Percentiles rank a stretch among this genome's conserved stretches.
Evolutionary conservation across 345 rosid genomes (phyloP).

Genomic region (Lenwebbia sp.): DNA sequence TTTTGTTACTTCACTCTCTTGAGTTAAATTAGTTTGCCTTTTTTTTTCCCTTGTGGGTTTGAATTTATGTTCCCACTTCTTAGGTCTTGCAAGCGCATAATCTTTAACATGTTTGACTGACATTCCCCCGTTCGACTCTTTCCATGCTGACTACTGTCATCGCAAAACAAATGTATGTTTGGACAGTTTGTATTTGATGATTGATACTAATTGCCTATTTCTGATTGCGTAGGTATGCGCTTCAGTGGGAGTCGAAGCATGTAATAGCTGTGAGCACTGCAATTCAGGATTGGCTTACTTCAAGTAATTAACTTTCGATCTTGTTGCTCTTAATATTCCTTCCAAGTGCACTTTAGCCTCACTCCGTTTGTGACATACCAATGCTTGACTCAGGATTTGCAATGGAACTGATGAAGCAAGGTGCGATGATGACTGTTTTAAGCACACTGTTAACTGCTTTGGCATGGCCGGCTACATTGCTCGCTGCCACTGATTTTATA

Average conservation of each 20-base stretch:
- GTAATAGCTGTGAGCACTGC: slow-evolving; percentile 93
- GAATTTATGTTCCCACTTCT: background rate
- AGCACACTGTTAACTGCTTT: slow-evolving; percentile 69
- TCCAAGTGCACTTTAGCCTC: background rate
- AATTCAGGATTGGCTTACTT: slow-evolving; percentile 96
- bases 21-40: background rate
- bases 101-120: background rate
- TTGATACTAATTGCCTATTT: background rate
- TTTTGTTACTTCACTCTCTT: background rate
- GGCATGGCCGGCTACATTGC: slow-evolving; percentile 87
- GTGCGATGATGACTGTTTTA: slow-evolving; percentile 94
- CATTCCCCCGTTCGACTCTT: background rate
- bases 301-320: slow-evolving; percentile 52
- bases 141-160: background rate
- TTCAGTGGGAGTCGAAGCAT: slow-evolving; percentile 91
- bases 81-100: background rate
- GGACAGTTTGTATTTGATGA: background rate
- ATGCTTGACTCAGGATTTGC: slow-evolving; percentile 50
- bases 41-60: background rate
- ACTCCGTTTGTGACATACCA: background rate
- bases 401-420: slow-evolving; percentile 79
- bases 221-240: slow-evolving; percentile 46
- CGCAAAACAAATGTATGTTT: background rate
- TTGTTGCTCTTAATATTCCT: background rate
- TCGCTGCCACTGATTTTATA: slow-evolving; percentile 77